Evolutionary conservation across 1,284 basidiomycete genomes (phyloP).

Genomic region (Neolentinus lepideus): DNA sequence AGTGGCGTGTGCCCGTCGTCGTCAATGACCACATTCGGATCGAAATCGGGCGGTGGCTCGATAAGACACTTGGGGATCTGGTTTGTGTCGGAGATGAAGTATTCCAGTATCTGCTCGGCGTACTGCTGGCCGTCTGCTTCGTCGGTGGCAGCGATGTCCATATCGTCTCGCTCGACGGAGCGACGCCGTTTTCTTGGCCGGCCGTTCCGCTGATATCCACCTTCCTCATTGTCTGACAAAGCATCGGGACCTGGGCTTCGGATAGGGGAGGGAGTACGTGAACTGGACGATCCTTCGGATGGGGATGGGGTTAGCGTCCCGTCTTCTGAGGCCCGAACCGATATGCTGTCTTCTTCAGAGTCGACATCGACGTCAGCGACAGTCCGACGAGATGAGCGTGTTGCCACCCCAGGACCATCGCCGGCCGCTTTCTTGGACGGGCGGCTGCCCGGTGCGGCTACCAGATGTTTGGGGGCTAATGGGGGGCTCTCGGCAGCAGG

Average conservation of each 20-base stretch:
- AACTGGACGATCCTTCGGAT: constrained; percentile 79
- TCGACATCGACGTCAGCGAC: constrained; percentile 36
- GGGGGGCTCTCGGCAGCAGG: constrained; percentile 92
- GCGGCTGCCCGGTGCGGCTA: constrained; percentile 42
- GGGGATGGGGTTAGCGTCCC: constrained; percentile 83
- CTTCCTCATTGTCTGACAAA: constrained; percentile 32
- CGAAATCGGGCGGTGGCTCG: constrained; percentile 86
- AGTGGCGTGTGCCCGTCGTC: constrained; percentile 97
- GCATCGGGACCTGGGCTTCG: constrained; percentile 40
- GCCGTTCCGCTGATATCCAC: constrained; percentile 24
- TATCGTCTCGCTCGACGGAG: neutral
- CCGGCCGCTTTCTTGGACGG: neutral
- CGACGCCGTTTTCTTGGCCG: constrained; percentile 28
- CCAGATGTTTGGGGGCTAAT: constrained; percentile 92
- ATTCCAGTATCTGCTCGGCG: constrained; percentile 95
- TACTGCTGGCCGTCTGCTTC: constrained; percentile 55
- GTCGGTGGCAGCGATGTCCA: constrained; percentile 24
- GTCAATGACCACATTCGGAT: constrained; percentile 96
- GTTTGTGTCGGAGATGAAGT: constrained; percentile 97
- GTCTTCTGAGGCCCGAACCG: constrained; percentile 66
- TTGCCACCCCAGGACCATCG: constrained; percentile 12
- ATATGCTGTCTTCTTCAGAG: constrained; percentile 54
- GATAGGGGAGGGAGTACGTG: constrained; percentile 86
- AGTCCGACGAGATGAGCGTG: constrained; percentile 51
- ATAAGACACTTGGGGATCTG: constrained; percentile 89